A percentile compares a stretch with the other conserved stretches of the same genome.
phyloP scores from a whole-genome alignment of 2,329 filamentous ascomycete species.

The Ophiostoma quercus region DNA sequence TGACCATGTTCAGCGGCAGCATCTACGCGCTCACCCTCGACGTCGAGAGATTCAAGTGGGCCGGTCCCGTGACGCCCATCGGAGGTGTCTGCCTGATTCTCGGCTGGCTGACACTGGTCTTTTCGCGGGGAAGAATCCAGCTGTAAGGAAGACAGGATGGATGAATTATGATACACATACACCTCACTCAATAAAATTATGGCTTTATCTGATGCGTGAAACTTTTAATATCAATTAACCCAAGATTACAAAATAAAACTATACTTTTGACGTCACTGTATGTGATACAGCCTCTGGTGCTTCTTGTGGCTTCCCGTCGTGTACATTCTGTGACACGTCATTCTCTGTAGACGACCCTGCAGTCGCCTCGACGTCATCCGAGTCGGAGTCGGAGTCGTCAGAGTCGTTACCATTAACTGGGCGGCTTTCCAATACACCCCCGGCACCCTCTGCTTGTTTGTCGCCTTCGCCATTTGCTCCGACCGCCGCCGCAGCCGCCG shows the following conservation, averaged over 20 bases:
- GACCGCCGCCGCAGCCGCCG: background rate
- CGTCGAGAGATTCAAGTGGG: slow-evolving; percentile 51
- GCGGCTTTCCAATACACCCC: background rate
- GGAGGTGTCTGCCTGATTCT: slow-evolving; percentile 60
- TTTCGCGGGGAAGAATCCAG: slow-evolving; percentile 25
- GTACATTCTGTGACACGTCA: background rate
- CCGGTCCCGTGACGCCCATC: slow-evolving; percentile 61
- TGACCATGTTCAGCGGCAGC: slow-evolving; percentile 62
- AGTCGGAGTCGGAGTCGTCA: background rate
- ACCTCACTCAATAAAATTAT: background rate
- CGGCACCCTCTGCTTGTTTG: background rate
- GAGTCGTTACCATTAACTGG: background rate
- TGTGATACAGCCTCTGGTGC: background rate
- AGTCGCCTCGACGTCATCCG: background rate
- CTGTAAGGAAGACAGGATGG: background rate
- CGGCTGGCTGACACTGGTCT: slow-evolving; percentile 50
- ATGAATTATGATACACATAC: background rate
- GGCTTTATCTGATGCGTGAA: background rate
- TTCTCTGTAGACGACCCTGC: background rate
- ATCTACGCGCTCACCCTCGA: slow-evolving; percentile 61
- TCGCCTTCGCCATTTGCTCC: background rate
- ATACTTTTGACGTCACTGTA: background rate
- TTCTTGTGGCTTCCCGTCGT: background rate
- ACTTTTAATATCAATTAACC: background rate
- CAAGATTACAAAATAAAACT: background rate